Evolutionary conservation across 768 basidiomycete genomes (phyloP).

Genomic region (Rhizopogon vinicolor): DNA sequence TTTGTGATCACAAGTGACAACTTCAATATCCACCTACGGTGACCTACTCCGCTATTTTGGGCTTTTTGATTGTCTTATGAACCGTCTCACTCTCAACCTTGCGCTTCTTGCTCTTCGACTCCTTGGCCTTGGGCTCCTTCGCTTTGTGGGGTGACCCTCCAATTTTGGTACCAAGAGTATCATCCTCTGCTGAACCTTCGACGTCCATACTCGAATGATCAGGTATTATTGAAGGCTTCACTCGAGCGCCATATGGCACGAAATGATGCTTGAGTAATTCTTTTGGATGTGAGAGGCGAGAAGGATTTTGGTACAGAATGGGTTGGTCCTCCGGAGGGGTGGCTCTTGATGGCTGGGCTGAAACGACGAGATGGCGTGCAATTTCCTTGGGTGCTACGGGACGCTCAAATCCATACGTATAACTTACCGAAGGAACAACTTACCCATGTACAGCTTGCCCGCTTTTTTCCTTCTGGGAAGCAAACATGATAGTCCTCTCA

Average conservation of each 20-base stretch:
- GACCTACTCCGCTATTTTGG: conserved; percentile 21
- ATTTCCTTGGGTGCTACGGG: conserved; percentile 54
- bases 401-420: not conserved
- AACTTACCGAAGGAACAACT: conserved; percentile 1
- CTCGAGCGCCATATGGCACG: conserved; percentile 54
- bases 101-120: conserved; percentile 34
- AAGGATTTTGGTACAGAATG: conserved; percentile 41
- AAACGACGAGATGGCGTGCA: conserved; percentile 52
- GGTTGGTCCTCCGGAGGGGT: conserved; percentile 12
- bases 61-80: conserved; percentile 47
- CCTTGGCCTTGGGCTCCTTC: conserved; percentile 14
- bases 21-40: not conserved
- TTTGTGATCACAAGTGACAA: not conserved
- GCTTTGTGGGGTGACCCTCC: not conserved
- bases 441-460: conserved; percentile 57
- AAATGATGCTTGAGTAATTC: conserved; percentile 62
- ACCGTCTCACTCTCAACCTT: conserved; percentile 43
- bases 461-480: conserved; percentile 59
- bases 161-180: conserved; percentile 10
- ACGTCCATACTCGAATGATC: conserved; percentile 18
- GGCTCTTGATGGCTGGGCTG: conserved; percentile 40
- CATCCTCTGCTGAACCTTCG: conserved; percentile 10
- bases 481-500: conserved; percentile 55
- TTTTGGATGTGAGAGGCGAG: conserved; percentile 52
- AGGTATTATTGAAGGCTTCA: not conserved